Conservation (phyloP, 2,329 filamentous ascomycete genomes). For the Pseudocercospora fijiensis region DNA sequence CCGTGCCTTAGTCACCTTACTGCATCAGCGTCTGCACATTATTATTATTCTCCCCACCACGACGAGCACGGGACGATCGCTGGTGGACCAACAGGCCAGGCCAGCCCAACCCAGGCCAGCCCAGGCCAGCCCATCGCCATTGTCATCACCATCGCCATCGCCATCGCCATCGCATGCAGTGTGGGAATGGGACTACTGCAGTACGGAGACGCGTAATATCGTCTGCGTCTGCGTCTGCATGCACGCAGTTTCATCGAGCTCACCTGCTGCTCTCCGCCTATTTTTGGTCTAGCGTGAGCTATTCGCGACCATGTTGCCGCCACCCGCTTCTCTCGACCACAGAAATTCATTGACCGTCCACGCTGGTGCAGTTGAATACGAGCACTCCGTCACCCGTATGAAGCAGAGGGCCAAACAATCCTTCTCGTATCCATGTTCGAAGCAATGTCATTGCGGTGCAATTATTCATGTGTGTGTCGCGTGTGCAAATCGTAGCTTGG, state of each 20-base stretch:
- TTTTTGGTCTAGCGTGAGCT: constrained; percentile 2
- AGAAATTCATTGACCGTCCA: too few relatives aligned
- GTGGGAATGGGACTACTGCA: neutral
- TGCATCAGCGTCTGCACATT: neutral
- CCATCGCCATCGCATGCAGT: neutral
- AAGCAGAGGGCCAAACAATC: neutral
- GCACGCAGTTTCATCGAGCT: neutral
- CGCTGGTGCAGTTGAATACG: constrained; percentile 18
- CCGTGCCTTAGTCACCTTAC: constrained; percentile 10
- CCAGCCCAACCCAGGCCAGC: neutral
- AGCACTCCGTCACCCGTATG: neutral
- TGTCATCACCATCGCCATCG: neutral
- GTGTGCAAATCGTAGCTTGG: neutral
- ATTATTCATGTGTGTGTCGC: neutral
- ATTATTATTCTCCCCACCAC: neutral
- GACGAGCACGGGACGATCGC: constrained; percentile 10
- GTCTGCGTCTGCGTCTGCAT: constrained; percentile 2
- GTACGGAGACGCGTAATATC: constrained; percentile 5
- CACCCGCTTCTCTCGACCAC: constrained; percentile 9
- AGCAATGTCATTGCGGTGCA: neutral
- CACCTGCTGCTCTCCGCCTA: neutral
- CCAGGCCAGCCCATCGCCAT: too few relatives aligned
- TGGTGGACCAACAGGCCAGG: constrained; percentile 6
- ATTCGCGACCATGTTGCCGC: constrained; percentile 16
- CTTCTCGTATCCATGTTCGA: neutral